Conservation (phyloP, 1,284 basidiomycete species). For the Neotropicomus parvogracilis region DNA sequence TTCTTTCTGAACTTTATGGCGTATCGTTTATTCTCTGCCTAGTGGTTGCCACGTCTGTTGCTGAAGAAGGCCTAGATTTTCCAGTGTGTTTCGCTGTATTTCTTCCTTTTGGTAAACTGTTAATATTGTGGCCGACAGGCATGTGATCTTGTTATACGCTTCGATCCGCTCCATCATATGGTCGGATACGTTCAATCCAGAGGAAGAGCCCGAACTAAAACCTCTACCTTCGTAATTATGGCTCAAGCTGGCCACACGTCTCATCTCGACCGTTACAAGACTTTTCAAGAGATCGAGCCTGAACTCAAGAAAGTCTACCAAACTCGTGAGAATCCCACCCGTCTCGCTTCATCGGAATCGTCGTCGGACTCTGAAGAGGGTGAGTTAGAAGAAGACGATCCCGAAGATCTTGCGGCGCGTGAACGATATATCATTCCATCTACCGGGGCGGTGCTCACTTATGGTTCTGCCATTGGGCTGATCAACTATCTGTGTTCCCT, state of each 20-base stretch:
- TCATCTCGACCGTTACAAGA: slow-evolving; percentile 54
- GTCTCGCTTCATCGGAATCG: slow-evolving; percentile 26
- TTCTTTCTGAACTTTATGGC: slow-evolving; percentile 2
- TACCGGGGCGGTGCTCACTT: slow-evolving; percentile 74
- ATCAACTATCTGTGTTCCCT: slow-evolving; percentile 71
- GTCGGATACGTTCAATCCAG: slow-evolving; percentile 82
- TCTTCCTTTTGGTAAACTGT: neutral
- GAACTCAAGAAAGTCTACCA: slow-evolving; percentile 62
- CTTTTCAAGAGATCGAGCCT: slow-evolving; percentile 58
- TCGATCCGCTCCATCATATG: slow-evolving; percentile 74
- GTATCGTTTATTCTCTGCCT: slow-evolving; percentile 1
- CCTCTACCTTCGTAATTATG: slow-evolving; percentile 78
- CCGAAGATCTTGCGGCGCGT: slow-evolving; percentile 55
- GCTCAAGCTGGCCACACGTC: slow-evolving; percentile 55
- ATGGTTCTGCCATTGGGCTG: slow-evolving; percentile 65
- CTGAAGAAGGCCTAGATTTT: slow-evolving; percentile 87
- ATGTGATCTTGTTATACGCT: slow-evolving; percentile 81
- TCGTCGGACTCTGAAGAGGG: slow-evolving; percentile 33
- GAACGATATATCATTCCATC: slow-evolving; percentile 68
- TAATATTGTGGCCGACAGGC: slow-evolving; percentile 42
- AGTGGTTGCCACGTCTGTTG: slow-evolving; percentile 83
- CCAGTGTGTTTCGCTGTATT: slow-evolving; percentile 43
- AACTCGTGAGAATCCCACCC: slow-evolving; percentile 38
- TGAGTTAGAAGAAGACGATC: slow-evolving; percentile 43
- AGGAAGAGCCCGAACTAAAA: slow-evolving; percentile 72